phyloP scores from a whole-genome alignment of 108 stramenopile genomes.

The Cylindrotheca fusiformis region DNA sequence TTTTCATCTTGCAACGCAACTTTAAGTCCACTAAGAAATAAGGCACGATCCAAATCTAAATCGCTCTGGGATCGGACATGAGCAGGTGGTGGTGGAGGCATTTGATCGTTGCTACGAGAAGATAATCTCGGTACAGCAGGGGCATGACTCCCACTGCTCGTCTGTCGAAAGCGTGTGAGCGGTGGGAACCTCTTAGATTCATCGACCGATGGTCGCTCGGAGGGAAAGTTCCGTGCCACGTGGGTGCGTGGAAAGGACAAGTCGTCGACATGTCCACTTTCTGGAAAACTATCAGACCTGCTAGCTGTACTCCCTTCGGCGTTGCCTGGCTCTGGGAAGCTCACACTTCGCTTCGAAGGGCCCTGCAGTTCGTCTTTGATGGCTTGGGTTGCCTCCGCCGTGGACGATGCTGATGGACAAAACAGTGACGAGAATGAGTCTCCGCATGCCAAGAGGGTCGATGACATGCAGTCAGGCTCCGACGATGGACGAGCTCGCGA shows the following conservation, averaged over 20 bases:
- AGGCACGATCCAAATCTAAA: conserved; percentile 41
- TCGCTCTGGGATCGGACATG: conserved; percentile 7
- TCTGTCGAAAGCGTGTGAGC: too few species aligned
- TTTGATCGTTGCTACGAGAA: neutral
- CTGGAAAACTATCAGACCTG: neutral
- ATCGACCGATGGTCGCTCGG: too few species aligned
- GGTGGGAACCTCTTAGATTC: too few species aligned
- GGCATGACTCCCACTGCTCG: too few species aligned
- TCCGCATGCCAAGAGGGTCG: conserved; percentile 21
- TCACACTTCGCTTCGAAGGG: too few species aligned
- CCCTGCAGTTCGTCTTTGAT: neutral
- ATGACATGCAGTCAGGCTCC: neutral
- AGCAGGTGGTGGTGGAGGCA: neutral
- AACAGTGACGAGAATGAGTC: conserved; percentile 19
- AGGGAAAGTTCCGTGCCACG: too few species aligned
- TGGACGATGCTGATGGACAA: conserved; percentile 7
- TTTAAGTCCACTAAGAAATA: conserved; percentile 40
- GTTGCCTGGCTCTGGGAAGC: too few species aligned
- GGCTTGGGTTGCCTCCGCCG: neutral
- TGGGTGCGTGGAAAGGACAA: too few species aligned
- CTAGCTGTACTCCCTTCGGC: too few species aligned
- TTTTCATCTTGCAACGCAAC: neutral
- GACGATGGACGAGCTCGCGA: neutral
- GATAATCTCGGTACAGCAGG: neutral
- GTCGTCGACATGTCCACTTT: neutral